These are phyloP conservation scores for Macrolepiota dolichaula DNA, from an alignment of 768 basidiomycete species.

Conservation along the genomic window DNA sequence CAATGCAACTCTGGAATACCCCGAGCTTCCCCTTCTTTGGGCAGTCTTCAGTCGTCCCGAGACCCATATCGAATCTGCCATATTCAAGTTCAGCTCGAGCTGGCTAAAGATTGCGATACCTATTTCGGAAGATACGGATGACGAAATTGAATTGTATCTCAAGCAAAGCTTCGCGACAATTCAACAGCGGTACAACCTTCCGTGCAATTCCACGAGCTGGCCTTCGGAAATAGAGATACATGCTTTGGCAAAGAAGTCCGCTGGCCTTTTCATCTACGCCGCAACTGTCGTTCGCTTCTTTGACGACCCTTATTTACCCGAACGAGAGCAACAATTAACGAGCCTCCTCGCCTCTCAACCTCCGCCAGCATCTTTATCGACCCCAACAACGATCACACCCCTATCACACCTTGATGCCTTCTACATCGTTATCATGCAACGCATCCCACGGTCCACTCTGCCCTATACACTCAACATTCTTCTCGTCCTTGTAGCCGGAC, in stretches of 20 bases:
- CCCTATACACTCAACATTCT: background rate
- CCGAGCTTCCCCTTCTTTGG: constrained; percentile 18
- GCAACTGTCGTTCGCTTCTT: constrained; percentile 24
- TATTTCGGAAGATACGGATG: constrained; percentile 9
- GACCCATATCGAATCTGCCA: constrained; percentile 17
- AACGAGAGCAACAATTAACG: constrained; percentile 2
- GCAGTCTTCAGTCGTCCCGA: constrained; percentile 26
- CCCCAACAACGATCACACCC: background rate
- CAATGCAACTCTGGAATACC: background rate
- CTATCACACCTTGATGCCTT: constrained; percentile 3
- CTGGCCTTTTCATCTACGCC: constrained; percentile 24
- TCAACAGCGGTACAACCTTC: constrained; percentile 4
- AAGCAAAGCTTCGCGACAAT: constrained; percentile 14
- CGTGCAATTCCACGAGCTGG: constrained; percentile 10
- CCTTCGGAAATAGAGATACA: constrained; percentile 18
- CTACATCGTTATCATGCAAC: constrained; percentile 2
- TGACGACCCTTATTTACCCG: constrained; percentile 6
- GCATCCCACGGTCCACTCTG: background rate
- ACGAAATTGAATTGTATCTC: constrained; percentile 19
- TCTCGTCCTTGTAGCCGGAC: background rate
- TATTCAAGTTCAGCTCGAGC: background rate
- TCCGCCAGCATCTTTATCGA: background rate
- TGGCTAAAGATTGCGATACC: constrained; percentile 9
- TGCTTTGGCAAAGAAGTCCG: constrained; percentile 17
- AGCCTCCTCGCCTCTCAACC: background rate